A percentile compares a stretch with the other conserved stretches of the same genome.
phyloP scores from a whole-genome alignment of 2,329 filamentous ascomycete genomes.

The Fusarium sp. region DNA sequence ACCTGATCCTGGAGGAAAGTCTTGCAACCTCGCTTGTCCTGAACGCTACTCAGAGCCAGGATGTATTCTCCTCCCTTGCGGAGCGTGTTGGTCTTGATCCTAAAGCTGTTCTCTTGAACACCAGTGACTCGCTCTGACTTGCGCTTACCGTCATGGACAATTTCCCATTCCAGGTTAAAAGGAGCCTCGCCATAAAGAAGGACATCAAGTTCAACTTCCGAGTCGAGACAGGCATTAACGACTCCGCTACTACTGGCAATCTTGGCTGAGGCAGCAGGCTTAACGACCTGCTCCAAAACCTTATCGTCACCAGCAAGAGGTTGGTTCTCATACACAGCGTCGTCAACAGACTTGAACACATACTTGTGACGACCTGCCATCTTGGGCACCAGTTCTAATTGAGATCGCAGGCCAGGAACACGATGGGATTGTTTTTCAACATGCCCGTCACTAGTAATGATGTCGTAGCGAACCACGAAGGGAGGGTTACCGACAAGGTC shows the following conservation, averaged over 20 bases:
- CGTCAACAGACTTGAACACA: slow-evolving; percentile 82
- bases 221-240: slow-evolving; percentile 82
- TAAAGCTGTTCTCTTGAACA: slow-evolving; percentile 72
- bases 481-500: slow-evolving; percentile 93
- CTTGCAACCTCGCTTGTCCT: slow-evolving; percentile 87
- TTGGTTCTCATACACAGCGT: slow-evolving; percentile 80
- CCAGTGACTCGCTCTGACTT: slow-evolving; percentile 72
- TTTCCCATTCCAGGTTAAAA: slow-evolving; percentile 90
- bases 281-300: slow-evolving; percentile 86
- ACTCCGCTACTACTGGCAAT: slow-evolving; percentile 66
- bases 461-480: slow-evolving; percentile 83
- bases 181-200: slow-evolving; percentile 83
- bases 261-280: slow-evolving; percentile 87
- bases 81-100: slow-evolving; percentile 80
- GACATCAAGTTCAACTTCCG: slow-evolving; percentile 80
- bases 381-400: slow-evolving; percentile 84
- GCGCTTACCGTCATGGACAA: slow-evolving; percentile 89
- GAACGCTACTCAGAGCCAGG: slow-evolving; percentile 84
- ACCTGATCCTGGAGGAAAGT: slow-evolving; percentile 85
- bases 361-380: slow-evolving; percentile 89
- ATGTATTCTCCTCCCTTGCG: slow-evolving; percentile 90
- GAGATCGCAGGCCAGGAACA: slow-evolving; percentile 79
- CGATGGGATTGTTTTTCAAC: slow-evolving; percentile 64
- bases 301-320: slow-evolving; percentile 70
- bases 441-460: slow-evolving; percentile 69